A percentile compares a stretch with the other conserved stretches of the same genome.
These are phyloP conservation scores for Lanzia echinophila DNA, from an alignment of 2,329 filamentous ascomycete genomes.

Conservation along the genomic window DNA sequence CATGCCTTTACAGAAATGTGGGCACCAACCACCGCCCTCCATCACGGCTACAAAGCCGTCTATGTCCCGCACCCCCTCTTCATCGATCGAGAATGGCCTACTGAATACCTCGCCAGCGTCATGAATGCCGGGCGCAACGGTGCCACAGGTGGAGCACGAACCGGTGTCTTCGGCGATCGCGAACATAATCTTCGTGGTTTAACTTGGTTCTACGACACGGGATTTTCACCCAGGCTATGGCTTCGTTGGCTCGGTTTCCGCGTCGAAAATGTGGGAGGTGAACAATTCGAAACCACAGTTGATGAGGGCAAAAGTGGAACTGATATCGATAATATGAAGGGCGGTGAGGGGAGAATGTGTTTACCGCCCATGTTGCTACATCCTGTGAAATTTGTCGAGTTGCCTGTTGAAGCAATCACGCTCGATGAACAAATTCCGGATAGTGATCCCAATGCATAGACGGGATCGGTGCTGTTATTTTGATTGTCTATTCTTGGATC, in stretches of 20 bases:
- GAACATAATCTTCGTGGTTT: slow-evolving; percentile 85
- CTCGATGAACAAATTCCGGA: slow-evolving; percentile 22
- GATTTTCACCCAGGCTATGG: slow-evolving; percentile 77
- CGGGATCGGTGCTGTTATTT: background rate
- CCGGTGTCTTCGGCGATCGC: slow-evolving; percentile 71
- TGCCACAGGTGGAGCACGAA: slow-evolving; percentile 64
- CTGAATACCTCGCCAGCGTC: slow-evolving; percentile 65
- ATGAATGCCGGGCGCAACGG: slow-evolving; percentile 77
- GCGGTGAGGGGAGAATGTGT: slow-evolving; percentile 82
- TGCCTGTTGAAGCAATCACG: slow-evolving; percentile 31
- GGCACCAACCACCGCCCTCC: slow-evolving; percentile 78
- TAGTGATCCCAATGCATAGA: slow-evolving; percentile 31
- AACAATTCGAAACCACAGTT: slow-evolving; percentile 61
- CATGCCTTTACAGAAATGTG: slow-evolving; percentile 97
- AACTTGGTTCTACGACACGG: slow-evolving; percentile 87
- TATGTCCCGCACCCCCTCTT: slow-evolving; percentile 86
- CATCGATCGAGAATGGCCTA: slow-evolving; percentile 80
- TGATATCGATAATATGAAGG: slow-evolving; percentile 43
- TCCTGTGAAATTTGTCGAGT: slow-evolving; percentile 71
- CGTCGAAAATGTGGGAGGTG: slow-evolving; percentile 72
- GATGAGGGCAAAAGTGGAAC: slow-evolving; percentile 36
- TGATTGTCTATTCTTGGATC: too few relatives aligned
- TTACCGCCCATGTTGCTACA: slow-evolving; percentile 84
- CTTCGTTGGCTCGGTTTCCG: slow-evolving; percentile 77
- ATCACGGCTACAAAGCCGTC: slow-evolving; percentile 89